Conservation (phyloP, 2,329 filamentous ascomycete genomes). For the Claviceps humidiphila region DNA sequence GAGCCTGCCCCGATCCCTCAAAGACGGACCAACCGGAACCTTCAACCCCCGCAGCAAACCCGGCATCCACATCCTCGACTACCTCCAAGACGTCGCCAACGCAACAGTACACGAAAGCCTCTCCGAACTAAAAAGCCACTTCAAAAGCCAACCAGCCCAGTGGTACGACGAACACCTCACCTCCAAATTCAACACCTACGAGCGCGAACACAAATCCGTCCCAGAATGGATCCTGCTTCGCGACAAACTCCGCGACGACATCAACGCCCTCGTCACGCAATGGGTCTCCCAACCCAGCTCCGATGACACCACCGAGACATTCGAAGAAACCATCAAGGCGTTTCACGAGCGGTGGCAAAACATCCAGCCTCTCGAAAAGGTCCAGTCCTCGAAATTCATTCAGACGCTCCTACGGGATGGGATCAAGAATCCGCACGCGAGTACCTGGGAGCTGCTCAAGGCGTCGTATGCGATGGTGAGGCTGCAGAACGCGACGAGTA, state of each 20-base stretch:
- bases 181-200: neutral
- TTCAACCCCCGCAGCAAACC: neutral
- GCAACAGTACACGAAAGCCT: neutral
- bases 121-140: neutral
- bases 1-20: slow-evolving; percentile 7
- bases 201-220: neutral
- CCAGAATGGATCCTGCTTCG: slow-evolving; percentile 17
- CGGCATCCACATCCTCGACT: neutral
- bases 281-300: slow-evolving; percentile 19
- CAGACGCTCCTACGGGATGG: slow-evolving; percentile 15
- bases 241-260: slow-evolving; percentile 12
- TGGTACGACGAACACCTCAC: neutral
- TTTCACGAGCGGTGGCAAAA: slow-evolving; percentile 28
- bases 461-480: slow-evolving; percentile 34
- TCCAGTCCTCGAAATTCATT: slow-evolving; percentile 14
- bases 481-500: slow-evolving; percentile 10
- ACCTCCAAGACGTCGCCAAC: neutral
- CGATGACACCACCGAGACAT: slow-evolving; percentile 8
- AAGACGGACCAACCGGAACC: neutral
- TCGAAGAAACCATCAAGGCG: slow-evolving; percentile 17
- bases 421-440: slow-evolving; percentile 14
- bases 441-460: slow-evolving; percentile 35
- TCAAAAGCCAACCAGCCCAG: neutral
- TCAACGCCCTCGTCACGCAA: slow-evolving; percentile 14
- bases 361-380: slow-evolving; percentile 23